These are phyloP conservation scores for Entrophospora sp. DNA, from an alignment of 192 early-diverging fungal genomes.

Conservation along the genomic window DNA sequence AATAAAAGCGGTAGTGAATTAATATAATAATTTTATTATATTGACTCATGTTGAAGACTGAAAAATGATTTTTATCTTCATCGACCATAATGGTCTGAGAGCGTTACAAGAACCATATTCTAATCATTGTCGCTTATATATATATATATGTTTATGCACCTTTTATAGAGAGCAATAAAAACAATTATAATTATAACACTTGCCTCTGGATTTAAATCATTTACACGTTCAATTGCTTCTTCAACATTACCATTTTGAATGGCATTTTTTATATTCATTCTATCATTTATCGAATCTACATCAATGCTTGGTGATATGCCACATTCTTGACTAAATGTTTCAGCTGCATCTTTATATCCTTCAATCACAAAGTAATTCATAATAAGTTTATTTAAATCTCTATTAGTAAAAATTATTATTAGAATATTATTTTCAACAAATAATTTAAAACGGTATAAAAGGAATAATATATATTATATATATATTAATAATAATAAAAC, in stretches of 20 bases:
- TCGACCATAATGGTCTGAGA: conserved; percentile 3
- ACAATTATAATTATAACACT: neutral
- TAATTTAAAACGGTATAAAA: neutral
- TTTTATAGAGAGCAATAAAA: too few relatives aligned
- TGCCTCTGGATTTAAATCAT: conserved; percentile 97
- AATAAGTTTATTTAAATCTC: conserved; percentile 93
- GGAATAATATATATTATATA: neutral
- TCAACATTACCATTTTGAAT: conserved; percentile 87
- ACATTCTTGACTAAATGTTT: conserved; percentile 88
- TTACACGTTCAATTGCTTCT: conserved; percentile 92
- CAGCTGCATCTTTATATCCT: conserved; percentile 97
- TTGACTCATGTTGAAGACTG: conserved; percentile 24
- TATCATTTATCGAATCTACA: conserved; percentile 82
- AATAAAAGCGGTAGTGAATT: neutral
- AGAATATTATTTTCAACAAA: neutral
- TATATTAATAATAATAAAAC: neutral
- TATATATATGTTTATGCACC: too few relatives aligned
- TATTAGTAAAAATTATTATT: conserved; percentile 18
- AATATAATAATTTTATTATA: neutral
- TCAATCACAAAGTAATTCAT: conserved; percentile 99
- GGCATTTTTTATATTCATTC: conserved; percentile 89
- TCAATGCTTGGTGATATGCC: conserved; percentile 75
- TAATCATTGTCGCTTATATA: conserved; percentile 20
- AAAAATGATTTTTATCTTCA: conserved; percentile 12
- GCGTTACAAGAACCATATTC: conserved; percentile 17